Evolutionary conservation across 1,284 basidiomycete species (phyloP), one percentile per base, ranked within the genome.

Genomic region (Neolentinus lepideus): DNA sequence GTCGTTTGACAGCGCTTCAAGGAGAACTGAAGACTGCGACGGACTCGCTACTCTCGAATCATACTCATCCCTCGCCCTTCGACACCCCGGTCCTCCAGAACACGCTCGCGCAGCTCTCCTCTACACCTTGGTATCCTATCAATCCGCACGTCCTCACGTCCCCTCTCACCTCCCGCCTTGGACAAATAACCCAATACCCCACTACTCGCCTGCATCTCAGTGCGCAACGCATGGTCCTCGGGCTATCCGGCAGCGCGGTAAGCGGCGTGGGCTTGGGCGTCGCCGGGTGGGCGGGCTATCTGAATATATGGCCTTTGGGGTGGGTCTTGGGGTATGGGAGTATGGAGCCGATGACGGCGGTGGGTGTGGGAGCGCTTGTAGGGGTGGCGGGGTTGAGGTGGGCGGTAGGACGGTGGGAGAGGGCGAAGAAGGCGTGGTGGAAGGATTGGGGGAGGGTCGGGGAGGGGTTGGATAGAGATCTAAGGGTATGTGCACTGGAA

Each of bases 61-160:
- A 78, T 46, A 69, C 72, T 10, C 59, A 66, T 1, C 56, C 65
- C 0, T 71, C 74, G 0, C 64, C 73, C 0, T 79, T 86, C 63
- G 75, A 78, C 57, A 90, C 90, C 0, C 75, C 82, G 1, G 67
- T 94, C 14, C 78, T 93, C 0, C 71, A 76, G 54, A 94, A 94
- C 65, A 69, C 74, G 16, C 76, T 94, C 27, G 72, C 75, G 4
- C 88, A 89, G 68, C 69, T 79, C 53, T 67, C 68, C 53, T 69
- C 69, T 56, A 75, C 74, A 2, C 85, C 76, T 0, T 66, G 77
- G 1, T 83, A 81, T 52, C 62, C 64, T 3, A 67, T 92, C 25
- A 68, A 72, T 1, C 71, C 83, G 1, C 60, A 65, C 16, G 73
- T 78, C 2, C 75, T 93, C 14, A 79, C 79, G 0, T 59, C 66